phyloP scores from a whole-genome alignment of 1,284 basidiomycete genomes.

The Wolfiporia cocos region DNA sequence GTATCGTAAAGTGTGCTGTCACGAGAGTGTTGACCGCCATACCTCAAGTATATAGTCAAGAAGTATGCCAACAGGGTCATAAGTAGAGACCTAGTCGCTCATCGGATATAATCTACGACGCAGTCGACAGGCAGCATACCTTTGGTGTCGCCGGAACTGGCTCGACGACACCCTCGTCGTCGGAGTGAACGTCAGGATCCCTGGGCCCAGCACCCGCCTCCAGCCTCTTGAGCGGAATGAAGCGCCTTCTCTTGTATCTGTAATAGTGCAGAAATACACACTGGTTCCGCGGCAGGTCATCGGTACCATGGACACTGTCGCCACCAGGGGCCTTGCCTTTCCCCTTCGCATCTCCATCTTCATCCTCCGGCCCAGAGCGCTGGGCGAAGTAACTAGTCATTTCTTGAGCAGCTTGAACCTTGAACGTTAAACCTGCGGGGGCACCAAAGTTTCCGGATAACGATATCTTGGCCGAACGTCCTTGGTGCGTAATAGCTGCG shows the following conservation, averaged over 20 bases:
- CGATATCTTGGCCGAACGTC: conserved; percentile 1
- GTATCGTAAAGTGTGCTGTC: background rate
- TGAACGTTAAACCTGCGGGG: background rate
- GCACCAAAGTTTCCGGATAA: background rate
- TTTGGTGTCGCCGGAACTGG: background rate
- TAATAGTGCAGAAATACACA: conserved; percentile 3
- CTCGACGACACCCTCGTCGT: background rate
- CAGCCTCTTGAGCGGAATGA: background rate
- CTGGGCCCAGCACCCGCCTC: background rate
- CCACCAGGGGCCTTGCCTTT: background rate
- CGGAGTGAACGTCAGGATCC: background rate
- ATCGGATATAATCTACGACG: too few species aligned
- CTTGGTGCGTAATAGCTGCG: conserved; percentile 9
- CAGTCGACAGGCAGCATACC: background rate
- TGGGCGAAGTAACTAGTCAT: conserved; percentile 1
- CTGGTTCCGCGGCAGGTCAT: conserved; percentile 1
- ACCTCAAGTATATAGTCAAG: conserved; percentile 1
- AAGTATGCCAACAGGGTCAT: background rate
- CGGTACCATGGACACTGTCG: background rate
- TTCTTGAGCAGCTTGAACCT: background rate
- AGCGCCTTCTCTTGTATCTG: background rate
- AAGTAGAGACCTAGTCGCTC: background rate
- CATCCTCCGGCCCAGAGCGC: conserved; percentile 3
- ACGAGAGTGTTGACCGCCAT: background rate
- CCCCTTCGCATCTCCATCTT: background rate